Base-by-base conservation (phyloP, 305 asterid species). In the Rubia tinctorum region DNA sequence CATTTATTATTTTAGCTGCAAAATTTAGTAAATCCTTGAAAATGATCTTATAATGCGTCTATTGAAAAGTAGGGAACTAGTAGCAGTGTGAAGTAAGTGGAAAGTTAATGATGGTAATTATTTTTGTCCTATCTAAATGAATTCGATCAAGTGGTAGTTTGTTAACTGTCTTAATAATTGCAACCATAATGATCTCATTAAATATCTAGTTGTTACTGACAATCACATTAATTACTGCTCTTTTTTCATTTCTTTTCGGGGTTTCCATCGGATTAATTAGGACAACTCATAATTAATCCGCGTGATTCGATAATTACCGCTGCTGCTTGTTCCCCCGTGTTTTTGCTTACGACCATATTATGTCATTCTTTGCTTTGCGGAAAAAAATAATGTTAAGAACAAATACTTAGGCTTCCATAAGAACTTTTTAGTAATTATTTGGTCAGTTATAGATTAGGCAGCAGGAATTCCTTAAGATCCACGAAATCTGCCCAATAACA, bases 151-250 rank as follows among this genome's bases (percentile, higher is more conserved):
- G 76, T 79, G 58, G 62, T 61, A 73, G 81, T 77, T 77, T 73
- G 80, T 77, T 71, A 66, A 72, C 66, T 66, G 73, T 74, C 76
- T 72, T 72, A 77, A 72, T 77, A 59, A 66, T 79, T 61, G 66
- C 77, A 25, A 66, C 63, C 77, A 71, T 65, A 30, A 77, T 77
- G 72, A 20, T 14, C 74, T 40, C 60, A 71, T 56, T 64, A 2
- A 53, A 18, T 18, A 18, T 53, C 10, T 53, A 18, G 60, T 53
- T 53, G 60, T 53, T 53, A 53, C 60, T 53, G 60, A 18, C 60
- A 22, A 53, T 53, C 60, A 53, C 60, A 7, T 6, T 18, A 53
- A 53, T 53, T 53, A 18, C 60, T 53, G 60, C 56, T 63, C 44
- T 27, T 34, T 34, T 30, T 4, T 27, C 22, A 12, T 4, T 34